phyloP scores from a whole-genome alignment of 2,329 filamentous ascomycete species.

The Cladosporium sp. region DNA sequence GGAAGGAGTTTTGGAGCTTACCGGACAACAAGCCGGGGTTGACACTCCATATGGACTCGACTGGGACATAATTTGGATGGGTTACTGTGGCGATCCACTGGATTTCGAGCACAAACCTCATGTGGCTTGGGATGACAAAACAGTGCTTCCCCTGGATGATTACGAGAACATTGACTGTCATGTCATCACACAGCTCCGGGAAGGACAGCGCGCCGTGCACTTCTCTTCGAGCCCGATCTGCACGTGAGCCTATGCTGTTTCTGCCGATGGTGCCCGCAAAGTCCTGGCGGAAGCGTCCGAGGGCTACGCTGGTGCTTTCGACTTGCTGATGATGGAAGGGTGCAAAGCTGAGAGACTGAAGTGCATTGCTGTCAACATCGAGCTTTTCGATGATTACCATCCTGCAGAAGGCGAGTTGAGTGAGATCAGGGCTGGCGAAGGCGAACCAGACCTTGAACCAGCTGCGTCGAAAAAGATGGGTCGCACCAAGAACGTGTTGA shows the following conservation, averaged over 20 bases:
- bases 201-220: constrained; percentile 35
- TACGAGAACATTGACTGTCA: not conserved
- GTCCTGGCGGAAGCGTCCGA: constrained; percentile 36
- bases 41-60: not conserved
- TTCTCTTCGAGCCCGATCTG: constrained; percentile 33
- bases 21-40: not conserved
- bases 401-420: constrained; percentile 36
- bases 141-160: not conserved
- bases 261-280: constrained; percentile 37
- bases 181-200: constrained; percentile 26
- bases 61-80: not conserved
- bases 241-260: constrained; percentile 38
- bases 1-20: constrained; percentile 36
- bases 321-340: constrained; percentile 38
- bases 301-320: constrained; percentile 40
- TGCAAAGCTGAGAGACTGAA: constrained; percentile 37
- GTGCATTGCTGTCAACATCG: constrained; percentile 44
- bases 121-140: not conserved
- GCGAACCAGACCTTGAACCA: constrained; percentile 25
- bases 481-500: constrained; percentile 39
- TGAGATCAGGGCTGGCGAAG: constrained; percentile 31
- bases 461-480: constrained; percentile 36
- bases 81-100: not conserved
- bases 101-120: not conserved
- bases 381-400: constrained; percentile 41